Evolutionary conservation across 2,329 filamentous ascomycete species (phyloP), one percentile per base, ranked within the genome.

Genomic region (Pestalotiopsis sp.): DNA sequence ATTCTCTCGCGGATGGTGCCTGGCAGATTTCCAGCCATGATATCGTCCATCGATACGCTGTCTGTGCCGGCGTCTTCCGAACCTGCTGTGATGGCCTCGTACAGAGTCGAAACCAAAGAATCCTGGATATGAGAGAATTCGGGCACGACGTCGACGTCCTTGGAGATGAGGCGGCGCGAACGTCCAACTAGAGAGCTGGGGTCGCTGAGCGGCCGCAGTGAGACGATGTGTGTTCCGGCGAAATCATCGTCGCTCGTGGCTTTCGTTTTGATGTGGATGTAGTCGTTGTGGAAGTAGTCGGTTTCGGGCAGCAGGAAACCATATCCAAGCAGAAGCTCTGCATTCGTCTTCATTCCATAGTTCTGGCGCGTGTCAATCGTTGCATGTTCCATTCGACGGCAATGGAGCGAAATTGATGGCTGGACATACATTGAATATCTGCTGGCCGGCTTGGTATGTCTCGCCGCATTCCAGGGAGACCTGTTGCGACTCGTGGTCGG

Each of bases 271-370:
- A 89, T 79, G 73, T 89, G 87, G 0, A 86, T 77, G 73, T 89
- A 89, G 75, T 89, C 87, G 71, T 89, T 89, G 74, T 89, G 87
- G 67, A 89, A 78, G 4, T 73, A 76, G 0, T 78, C 76, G 0
- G 81, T 81, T 65, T 83, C 79, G 1, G 84, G 82, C 0, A 90
- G 74, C 70, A 86, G 82, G 74, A 91, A 91, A 2, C 88, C 88
- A 73, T 91, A 91, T 0, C 85, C 88, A 1, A 91, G 79, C 1
- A 91, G 81, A 26, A 91, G 80, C 79, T 93, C 90, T 68, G 90
- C 91, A 73, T 94, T 94, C 6, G 91, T 92, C 78, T 93, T 92
- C 74, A 81, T 77, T 38, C 91, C 91, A 74, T 94, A 94, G 76
- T 92, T 93, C 80, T 93, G 92, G 73, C 84, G 90, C 26, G 70